These are phyloP conservation scores for Botrytis fabae DNA, from an alignment of 2,329 filamentous ascomycete genomes.

Conservation along the genomic window DNA sequence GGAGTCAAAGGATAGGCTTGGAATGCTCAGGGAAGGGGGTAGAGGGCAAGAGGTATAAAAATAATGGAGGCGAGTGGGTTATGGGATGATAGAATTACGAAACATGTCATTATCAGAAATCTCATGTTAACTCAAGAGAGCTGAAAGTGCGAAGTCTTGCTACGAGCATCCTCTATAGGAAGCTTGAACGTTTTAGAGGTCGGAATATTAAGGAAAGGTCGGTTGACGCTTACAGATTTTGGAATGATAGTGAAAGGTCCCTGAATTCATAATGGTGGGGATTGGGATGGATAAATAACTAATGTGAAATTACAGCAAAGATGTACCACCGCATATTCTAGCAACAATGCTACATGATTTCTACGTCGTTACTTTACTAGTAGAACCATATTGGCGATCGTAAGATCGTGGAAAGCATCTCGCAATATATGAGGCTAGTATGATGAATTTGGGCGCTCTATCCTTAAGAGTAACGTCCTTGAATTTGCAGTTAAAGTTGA, in stretches of 20 bases:
- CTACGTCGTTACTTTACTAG: not conserved
- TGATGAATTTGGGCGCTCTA: not conserved
- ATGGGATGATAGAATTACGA: too few relatives aligned
- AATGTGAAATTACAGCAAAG: not conserved
- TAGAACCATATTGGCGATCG: not conserved
- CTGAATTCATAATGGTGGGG: not conserved
- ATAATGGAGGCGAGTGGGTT: not conserved
- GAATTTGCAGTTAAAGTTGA: not conserved
- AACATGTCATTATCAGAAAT: too few relatives aligned
- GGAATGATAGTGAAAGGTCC: not conserved
- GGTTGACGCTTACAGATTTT: not conserved
- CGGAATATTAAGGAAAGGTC: not conserved
- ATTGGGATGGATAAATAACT: fast-evolving
- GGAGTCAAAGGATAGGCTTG: not conserved
- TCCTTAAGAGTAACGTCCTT: too few relatives aligned
- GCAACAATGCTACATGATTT: not conserved
- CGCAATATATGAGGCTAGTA: not conserved
- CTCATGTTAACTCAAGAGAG: not conserved
- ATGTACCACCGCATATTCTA: fast-evolving
- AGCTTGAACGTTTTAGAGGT: not conserved
- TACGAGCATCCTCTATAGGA: fast-evolving
- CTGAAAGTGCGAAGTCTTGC: fast-evolving
- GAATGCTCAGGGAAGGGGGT: not conserved
- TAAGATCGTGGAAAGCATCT: not conserved
- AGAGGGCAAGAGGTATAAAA: not conserved